Evolutionary conservation across 192 early-diverging fungal species (phyloP).

Genomic region (Coemansia sp.): DNA sequence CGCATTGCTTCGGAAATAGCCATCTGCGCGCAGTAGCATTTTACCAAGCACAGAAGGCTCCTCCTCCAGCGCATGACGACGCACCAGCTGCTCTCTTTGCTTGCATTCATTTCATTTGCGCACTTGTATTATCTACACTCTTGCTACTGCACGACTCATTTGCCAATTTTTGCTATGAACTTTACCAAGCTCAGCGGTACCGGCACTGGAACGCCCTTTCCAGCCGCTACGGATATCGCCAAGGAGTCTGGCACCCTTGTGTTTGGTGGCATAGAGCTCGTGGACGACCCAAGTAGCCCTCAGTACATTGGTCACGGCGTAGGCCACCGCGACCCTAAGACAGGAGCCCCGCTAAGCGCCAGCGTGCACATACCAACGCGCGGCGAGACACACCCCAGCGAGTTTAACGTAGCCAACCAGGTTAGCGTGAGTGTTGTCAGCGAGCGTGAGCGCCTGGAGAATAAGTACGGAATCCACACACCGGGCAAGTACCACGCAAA

Average conservation of each 20-base stretch:
- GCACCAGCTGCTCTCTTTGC: neutral
- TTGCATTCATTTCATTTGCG: neutral
- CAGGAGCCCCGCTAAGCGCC: slow-evolving; percentile 34
- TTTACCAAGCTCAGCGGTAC: slow-evolving; percentile 29
- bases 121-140: neutral
- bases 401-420: slow-evolving; percentile 14
- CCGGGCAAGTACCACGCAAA: slow-evolving; percentile 53
- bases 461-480: slow-evolving; percentile 33
- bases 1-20: neutral
- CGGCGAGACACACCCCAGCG: slow-evolving; percentile 46
- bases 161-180: slow-evolving; percentile 6
- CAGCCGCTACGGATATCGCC: slow-evolving; percentile 56
- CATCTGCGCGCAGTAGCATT: neutral
- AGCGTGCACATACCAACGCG: slow-evolving; percentile 38
- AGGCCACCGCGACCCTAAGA: slow-evolving; percentile 52
- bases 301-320: slow-evolving; percentile 53
- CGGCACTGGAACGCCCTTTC: slow-evolving; percentile 46
- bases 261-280: slow-evolving; percentile 45
- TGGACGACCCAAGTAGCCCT: slow-evolving; percentile 39
- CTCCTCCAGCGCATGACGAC: neutral
- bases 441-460: slow-evolving; percentile 17
- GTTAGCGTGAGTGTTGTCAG: slow-evolving; percentile 6
- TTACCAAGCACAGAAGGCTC: neutral
- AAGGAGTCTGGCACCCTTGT: slow-evolving; percentile 40
- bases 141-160: neutral